These are phyloP conservation scores for Ceratocystis variospora DNA, from an alignment of 2,329 filamentous ascomycete species.

Conservation along the genomic window DNA sequence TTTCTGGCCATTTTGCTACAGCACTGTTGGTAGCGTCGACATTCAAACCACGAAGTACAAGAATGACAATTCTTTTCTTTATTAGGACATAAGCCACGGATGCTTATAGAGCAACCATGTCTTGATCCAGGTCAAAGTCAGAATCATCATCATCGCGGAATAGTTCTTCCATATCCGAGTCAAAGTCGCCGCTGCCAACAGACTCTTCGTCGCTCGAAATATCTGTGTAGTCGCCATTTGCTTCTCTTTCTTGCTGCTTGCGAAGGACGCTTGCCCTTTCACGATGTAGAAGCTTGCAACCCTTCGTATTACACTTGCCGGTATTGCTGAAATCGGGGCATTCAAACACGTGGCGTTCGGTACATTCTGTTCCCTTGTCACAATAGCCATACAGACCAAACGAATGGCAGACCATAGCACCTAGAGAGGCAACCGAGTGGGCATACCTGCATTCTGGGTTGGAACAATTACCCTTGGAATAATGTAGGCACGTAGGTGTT, in stretches of 20 bases:
- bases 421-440: constrained; percentile 64
- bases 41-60: neutral
- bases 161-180: constrained; percentile 62
- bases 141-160: constrained; percentile 38
- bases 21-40: neutral
- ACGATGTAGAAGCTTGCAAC: constrained; percentile 76
- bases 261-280: constrained; percentile 71
- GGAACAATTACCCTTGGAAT: constrained; percentile 76
- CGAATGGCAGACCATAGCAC: constrained; percentile 64
- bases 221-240: constrained; percentile 45
- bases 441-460: constrained; percentile 77
- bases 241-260: constrained; percentile 40
- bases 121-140: constrained; percentile 18
- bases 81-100: neutral
- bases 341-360: constrained; percentile 76
- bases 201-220: constrained; percentile 64
- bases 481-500: constrained; percentile 79
- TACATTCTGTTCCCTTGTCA: constrained; percentile 62
- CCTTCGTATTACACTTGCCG: constrained; percentile 64
- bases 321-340: constrained; percentile 92
- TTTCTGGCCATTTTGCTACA: neutral
- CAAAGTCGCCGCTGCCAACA: constrained; percentile 62
- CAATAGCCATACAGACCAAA: constrained; percentile 87
- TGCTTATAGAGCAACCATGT: constrained; percentile 19
- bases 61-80: neutral